Evolutionary conservation across 345 rosid species (phyloP).

Genomic region (Linum usitatissimum): DNA sequence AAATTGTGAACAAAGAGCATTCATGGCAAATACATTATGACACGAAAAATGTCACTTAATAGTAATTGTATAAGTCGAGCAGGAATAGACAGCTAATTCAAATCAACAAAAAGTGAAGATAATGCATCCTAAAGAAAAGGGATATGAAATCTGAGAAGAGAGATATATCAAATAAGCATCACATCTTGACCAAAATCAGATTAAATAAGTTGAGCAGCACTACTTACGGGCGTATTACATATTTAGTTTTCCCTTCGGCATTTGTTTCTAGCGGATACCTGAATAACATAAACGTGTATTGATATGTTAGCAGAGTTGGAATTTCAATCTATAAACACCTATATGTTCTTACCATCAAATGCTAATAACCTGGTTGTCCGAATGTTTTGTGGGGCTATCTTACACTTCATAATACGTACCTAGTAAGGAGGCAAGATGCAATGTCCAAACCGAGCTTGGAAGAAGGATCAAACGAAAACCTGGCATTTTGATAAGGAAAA

Average conservation of each 20-base stretch:
- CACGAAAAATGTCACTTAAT: not conserved
- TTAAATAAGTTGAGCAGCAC: conserved; percentile 10
- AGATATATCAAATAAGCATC: conserved; percentile 6
- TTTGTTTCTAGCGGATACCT: conserved; percentile 78
- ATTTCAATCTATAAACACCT: not conserved
- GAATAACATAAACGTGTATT: conserved; percentile 15
- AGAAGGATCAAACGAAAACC: conserved; percentile 84
- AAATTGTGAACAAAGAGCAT: too few relatives aligned
- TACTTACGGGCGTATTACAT: conserved; percentile 87
- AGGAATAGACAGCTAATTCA: too few relatives aligned
- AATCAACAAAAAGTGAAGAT: too few relatives aligned
- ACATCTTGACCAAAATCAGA: not conserved
- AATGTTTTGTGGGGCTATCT: not conserved
- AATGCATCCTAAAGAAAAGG: not conserved
- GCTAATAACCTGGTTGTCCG: not conserved
- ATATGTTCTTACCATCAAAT: not conserved
- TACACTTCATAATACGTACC: conserved; percentile 31
- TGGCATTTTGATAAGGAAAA: conserved; percentile 23
- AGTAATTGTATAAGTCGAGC: not conserved
- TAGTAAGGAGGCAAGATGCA: conserved; percentile 83
- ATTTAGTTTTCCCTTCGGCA: conserved; percentile 82
- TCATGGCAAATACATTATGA: too few relatives aligned
- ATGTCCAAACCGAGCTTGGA: conserved; percentile 70
- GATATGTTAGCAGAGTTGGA: not conserved
- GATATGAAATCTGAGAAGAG: not conserved